Base-by-base conservation (phyloP, 2,329 filamentous ascomycete genomes). In the Cladophialophora bantiana region DNA sequence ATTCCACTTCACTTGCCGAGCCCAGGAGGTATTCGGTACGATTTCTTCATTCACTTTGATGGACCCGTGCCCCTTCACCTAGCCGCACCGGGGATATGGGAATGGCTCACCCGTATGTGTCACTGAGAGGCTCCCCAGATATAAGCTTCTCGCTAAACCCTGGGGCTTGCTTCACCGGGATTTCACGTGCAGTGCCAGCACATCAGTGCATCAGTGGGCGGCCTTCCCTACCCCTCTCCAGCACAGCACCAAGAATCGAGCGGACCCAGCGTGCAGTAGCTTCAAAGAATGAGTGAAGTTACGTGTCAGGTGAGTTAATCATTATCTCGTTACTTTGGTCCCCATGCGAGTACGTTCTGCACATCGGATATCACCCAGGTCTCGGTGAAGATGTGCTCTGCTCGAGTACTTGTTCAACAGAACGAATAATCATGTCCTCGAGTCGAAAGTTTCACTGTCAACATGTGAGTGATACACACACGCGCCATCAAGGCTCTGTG, bases 181-280 rank as follows among this genome's bases (percentile, higher is more conserved):
- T 18, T 50, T 42, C 48, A 42, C 48, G 38, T 54, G 55, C 18
- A 54, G 18, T 65, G 62, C 62, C 62, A 65, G 45, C 62, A 58
- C 62, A 65, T 53, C 62, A 31, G 7, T 50, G 45, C 45, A 26
- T 50, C 40, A 9, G 9, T 12, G 45, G 52, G 3, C 35, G 52
- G 52, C 52, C 13, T 13, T 55, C 32, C 18, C 6, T 50, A 6
- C 45, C 45, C 45, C 45, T 50, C 45, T 50, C 45, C 18, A 20
- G 20, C n/a, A 50, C 18, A 1, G 26, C 18, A 12, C 45, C 45
- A 26, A 18, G 26, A 20, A 12, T 20, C 45, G 10, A 50, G 18
- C 45, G 5, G 32, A 32, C 20, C 48, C 20, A 62, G 59, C 59
- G 45, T 62, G 59, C 59, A 62, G 59, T 62, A 62, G 59, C 45